Evolutionary conservation across 176 grass and related monocot species (phyloP), one percentile per base, ranked within the genome.

Genomic region (Bromus sterilis): DNA sequence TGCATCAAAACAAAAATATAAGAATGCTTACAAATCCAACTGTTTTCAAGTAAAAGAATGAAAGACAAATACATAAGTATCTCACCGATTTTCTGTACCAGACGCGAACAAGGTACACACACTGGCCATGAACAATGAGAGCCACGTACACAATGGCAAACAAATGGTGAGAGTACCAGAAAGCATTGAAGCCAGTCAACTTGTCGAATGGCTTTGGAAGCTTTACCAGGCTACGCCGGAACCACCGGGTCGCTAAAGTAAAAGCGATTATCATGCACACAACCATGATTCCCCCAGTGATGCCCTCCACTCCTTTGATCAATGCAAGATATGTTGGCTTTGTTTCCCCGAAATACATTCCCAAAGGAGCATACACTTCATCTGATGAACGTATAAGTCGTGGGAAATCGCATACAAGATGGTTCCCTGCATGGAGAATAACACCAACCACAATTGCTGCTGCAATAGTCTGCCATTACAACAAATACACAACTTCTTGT

Each of bases 121-220:
- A 93, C 51, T 99, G 46, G 29, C 97, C 97, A 82, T 99, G 97
- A 84, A 99, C 83, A 57, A 99, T 77, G 66, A 99, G 80, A n/a
- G 89, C 82, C 15, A 99, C 44, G 44, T 99, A 99, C 34, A 99
- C 97, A 80, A 99, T 78, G 69, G 84, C 78, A 34, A 99, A 92
- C 58, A 99, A 83, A 79, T 99, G 97, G 71, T 99, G 97, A 18
- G 97, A 99, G 68, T 99, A 99, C 97, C 97, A 99, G 70, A 99
- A 99, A 49, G 97, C 97, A 91, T 99, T 99, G 80, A 96, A 99
- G 33, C 97, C 97, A 11, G 97, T 95, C 32, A 99, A 69, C 84
- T 91, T 95, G 85, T 99, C 91, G 9, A 99, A 88, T 78, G 97
- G 97, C 43, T 84, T 93, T 56, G 97, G 97, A 82, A 99, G 83